Conservation (phyloP, 345 rosid genomes). For the Pistacia vera region DNA sequence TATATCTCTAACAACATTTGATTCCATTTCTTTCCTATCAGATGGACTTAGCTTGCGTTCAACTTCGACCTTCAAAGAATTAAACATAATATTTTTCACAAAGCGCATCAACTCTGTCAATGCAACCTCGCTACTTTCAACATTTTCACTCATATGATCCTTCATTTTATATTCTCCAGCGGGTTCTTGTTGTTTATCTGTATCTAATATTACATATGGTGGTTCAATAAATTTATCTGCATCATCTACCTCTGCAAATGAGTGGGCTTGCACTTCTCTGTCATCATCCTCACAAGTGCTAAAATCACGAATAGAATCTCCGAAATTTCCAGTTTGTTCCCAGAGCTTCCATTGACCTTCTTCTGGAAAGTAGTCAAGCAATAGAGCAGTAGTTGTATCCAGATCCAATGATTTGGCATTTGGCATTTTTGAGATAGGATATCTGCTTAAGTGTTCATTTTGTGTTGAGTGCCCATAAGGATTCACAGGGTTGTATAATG, state of each 20-base stretch:
- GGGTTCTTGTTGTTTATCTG: constrained; percentile 48
- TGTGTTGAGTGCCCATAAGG: constrained; percentile 35
- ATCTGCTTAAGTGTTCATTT: constrained; percentile 37
- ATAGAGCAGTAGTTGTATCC: constrained; percentile 71
- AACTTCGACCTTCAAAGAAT: constrained; percentile 75
- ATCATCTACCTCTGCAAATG: constrained; percentile 29
- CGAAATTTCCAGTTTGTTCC: constrained; percentile 57
- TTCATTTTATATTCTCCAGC: constrained; percentile 33
- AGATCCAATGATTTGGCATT: constrained; percentile 56
- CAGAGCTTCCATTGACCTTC: constrained; percentile 89
- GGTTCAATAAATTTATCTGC: constrained; percentile 61
- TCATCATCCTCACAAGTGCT: constrained; percentile 29
- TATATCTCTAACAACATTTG: constrained; percentile 61
- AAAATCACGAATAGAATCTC: constrained; percentile 35
- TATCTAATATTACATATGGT: constrained; percentile 61
- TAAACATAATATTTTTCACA: constrained; percentile 59
- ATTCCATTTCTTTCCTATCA: constrained; percentile 56
- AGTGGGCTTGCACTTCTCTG: constrained; percentile 24
- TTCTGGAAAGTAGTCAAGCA: constrained; percentile 89
- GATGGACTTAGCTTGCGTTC: constrained; percentile 61
- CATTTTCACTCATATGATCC: constrained; percentile 29
- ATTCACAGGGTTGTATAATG: constrained; percentile 36
- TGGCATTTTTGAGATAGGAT: constrained; percentile 50
- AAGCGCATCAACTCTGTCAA: constrained; percentile 53
- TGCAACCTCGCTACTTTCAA: constrained; percentile 29